These are phyloP conservation scores for Prosopis cineraria DNA, from an alignment of 306 rosid genomes.

Conservation along the genomic window DNA sequence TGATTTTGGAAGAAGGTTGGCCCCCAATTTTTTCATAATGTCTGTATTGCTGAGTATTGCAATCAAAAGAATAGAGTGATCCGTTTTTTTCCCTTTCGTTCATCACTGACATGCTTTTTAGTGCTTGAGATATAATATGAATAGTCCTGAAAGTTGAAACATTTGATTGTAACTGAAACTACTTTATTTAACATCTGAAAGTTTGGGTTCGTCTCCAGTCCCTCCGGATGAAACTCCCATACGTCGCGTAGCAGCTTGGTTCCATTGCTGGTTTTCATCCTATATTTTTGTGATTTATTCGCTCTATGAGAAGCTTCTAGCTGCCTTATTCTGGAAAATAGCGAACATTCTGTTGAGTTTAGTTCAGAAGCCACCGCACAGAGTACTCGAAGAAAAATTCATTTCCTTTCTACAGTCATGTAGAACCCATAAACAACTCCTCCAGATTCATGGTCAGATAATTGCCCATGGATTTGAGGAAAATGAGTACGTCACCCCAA, in stretches of 20 bases:
- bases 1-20: too few species aligned
- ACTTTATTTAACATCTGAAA: too few species aligned
- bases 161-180: too few species aligned
- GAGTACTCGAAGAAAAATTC: conserved; percentile 56
- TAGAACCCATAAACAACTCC: conserved; percentile 43
- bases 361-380: conserved; percentile 40
- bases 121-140: too few species aligned
- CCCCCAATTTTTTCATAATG: too few species aligned
- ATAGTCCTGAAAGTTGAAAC: too few species aligned
- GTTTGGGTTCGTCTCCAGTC: background rate
- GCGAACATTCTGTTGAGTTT: conserved; percentile 37
- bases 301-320: background rate
- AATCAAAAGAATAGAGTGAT: too few species aligned
- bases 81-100: too few species aligned
- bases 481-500: conserved; percentile 56
- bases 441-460: conserved; percentile 62
- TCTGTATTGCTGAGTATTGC: too few species aligned
- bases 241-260: background rate
- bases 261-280: background rate
- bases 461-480: conserved; percentile 49
- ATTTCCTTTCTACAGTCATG: conserved; percentile 72
- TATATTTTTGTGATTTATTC: background rate
- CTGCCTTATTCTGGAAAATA: conserved; percentile 18
- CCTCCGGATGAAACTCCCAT: background rate
- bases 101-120: too few species aligned